Percentiles rank a stretch among this genome's conserved stretches.
Evolutionary conservation across 2,329 filamentous ascomycete genomes (phyloP).

Genomic region (Graphilbum sp.): DNA sequence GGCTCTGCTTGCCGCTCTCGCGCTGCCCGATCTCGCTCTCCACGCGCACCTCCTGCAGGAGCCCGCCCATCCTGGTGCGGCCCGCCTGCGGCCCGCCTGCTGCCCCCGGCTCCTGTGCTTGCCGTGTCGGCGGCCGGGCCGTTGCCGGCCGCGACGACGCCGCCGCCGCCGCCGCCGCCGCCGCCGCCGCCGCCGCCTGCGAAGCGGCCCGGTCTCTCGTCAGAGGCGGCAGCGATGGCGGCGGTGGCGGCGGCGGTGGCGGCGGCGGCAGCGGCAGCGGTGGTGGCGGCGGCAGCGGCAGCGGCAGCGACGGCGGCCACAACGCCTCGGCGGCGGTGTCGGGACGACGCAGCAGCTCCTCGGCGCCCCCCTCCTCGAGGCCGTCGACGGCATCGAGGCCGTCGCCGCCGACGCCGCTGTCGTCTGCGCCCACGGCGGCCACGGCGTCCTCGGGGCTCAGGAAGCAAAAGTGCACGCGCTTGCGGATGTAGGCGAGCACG

Average conservation of each 20-base stretch:
- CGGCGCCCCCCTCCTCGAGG: no score
- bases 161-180: slow-evolving; percentile 63
- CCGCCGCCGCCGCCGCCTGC: slow-evolving; percentile 21
- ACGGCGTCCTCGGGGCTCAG: slow-evolving; percentile 81
- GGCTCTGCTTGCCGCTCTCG: slow-evolving; percentile 78
- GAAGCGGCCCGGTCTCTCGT: no score
- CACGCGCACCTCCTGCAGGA: slow-evolving; percentile 84
- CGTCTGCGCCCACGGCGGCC: slow-evolving; percentile 43
- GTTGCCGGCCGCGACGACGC: slow-evolving; percentile 36
- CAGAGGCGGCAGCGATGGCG: no score
- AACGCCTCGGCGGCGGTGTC: slow-evolving; percentile 17
- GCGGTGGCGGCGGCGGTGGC: slow-evolving; percentile 4
- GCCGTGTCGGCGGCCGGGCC: slow-evolving; percentile 10
- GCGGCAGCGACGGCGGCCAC: no score
- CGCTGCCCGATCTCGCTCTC: slow-evolving; percentile 95
- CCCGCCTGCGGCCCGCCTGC: background rate
- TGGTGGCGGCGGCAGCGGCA: slow-evolving; percentile 5
- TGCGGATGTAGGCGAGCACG: slow-evolving; percentile 79
- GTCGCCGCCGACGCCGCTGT: slow-evolving; percentile 13
- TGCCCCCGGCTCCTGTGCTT: slow-evolving; percentile 4
- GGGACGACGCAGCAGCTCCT: no score
- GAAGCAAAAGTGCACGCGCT: slow-evolving; percentile 85
- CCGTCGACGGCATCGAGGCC: no score
- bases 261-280: slow-evolving; percentile 10
- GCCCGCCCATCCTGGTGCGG: slow-evolving; percentile 39